Base-by-base conservation (phyloP, 2,329 filamentous ascomycete species). In the Phaeoacremonium minimum region DNA sequence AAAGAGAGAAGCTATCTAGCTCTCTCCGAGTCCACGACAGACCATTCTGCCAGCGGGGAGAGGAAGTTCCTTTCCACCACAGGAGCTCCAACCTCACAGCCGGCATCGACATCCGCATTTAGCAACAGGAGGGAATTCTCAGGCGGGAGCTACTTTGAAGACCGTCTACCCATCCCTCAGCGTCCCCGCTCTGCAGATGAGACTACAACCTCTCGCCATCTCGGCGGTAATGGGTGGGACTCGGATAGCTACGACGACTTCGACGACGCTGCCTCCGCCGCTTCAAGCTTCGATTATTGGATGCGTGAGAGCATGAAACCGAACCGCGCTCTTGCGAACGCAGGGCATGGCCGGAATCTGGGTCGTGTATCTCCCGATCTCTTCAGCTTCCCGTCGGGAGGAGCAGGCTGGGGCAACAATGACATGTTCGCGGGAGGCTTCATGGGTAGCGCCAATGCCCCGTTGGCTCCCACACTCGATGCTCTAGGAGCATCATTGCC, bases 261-360 rank as follows among this genome's bases (percentile, higher is more conserved):
- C 7, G 59, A 60, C 15, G 63, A 67, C 13, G 62, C 59, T n/a
- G 62, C 66, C 18, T 75, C 71, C 3, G 50, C 67, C 4, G 58
- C 67, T 1, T 75, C 71, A 2, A 73, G 67, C 41, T 63, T 73
- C 5, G 76, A 80, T 36, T 73, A 75, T 16, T 80, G 75, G 75
- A 66, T 80, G 56, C 67, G 66, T 6, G 73, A 76, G 50, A 73
- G 71, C 36, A 54, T 65, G 19, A 70, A 70, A 32, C 64, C 69
- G 2, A 51, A 54, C 1, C 50, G 46, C 1, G 49, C 50, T 7
- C 42, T 47, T n/a, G 41, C 44, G 11, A 47, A 52, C 18, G 37
- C 43, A 6, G 33, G 44, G 19, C 36, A 38, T 12, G 32, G 38
- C 30, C 22, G 33, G 15, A 28, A 40, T 18, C n/a, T 42, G 38